Conservation (phyloP, 495 filamentous ascomycete species). For the Aspergillus nanangensis region DNA sequence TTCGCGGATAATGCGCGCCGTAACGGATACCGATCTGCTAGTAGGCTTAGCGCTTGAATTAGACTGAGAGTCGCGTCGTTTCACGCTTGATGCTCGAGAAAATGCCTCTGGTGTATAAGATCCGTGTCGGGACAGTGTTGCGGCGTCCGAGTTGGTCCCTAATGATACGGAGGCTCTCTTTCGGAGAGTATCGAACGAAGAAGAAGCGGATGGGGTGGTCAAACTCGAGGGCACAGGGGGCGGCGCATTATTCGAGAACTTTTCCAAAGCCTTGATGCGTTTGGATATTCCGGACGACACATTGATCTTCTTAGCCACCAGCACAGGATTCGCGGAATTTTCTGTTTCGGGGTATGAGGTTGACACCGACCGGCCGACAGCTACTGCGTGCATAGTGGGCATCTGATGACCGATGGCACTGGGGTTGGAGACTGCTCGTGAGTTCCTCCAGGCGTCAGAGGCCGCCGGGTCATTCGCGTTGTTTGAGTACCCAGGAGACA, state of each 20-base stretch:
- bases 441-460: conserved; percentile 34
- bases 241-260: conserved; percentile 50
- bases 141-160: conserved; percentile 13
- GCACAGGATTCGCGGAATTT: conserved; percentile 25
- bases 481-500: conserved; percentile 58
- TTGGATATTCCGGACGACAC: conserved; percentile 85
- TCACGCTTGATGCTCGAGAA: conserved; percentile 28
- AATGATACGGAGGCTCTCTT: conserved; percentile 19
- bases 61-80: conserved; percentile 24
- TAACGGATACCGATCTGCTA: conserved; percentile 70
- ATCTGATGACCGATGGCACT: conserved; percentile 23
- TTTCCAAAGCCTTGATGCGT: conserved; percentile 83
- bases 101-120: conserved; percentile 21
- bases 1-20: conserved; percentile 70
- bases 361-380: conserved; percentile 35
- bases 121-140: conserved; percentile 9
- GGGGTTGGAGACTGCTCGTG: conserved; percentile 51
- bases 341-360: conserved; percentile 27
- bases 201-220: conserved; percentile 22
- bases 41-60: conserved; percentile 20
- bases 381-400: conserved; percentile 35
- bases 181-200: conserved; percentile 38
- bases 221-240: conserved; percentile 14
- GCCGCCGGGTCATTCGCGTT: conserved; percentile 21
- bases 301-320: conserved; percentile 68